These are phyloP conservation scores for Vickermania ingenoplastis DNA, from an alignment of 208 protist genomes.

Conservation along the genomic window DNA sequence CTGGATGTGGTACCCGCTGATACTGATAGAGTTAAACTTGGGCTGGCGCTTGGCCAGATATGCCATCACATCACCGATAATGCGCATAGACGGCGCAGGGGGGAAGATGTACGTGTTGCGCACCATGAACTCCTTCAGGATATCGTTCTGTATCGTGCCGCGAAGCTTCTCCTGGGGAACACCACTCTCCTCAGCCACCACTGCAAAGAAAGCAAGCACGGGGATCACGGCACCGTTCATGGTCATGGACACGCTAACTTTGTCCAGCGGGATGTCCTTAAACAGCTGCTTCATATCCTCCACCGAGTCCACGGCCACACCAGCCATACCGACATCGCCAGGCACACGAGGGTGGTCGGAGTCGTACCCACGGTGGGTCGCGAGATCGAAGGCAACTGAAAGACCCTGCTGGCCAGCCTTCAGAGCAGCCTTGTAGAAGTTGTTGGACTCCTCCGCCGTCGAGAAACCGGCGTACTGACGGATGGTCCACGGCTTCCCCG, in stretches of 20 bases:
- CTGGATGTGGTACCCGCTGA: slow-evolving; percentile 96
- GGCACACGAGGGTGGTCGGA: slow-evolving; percentile 90
- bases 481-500: slow-evolving; percentile 91
- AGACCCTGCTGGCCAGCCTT: slow-evolving; percentile 91
- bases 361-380: slow-evolving; percentile 95
- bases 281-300: slow-evolving; percentile 89
- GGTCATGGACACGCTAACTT: slow-evolving; percentile 95
- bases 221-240: slow-evolving; percentile 97
- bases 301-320: slow-evolving; percentile 92
- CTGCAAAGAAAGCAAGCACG: slow-evolving; percentile 93
- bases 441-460: slow-evolving; percentile 94
- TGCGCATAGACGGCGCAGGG: slow-evolving; percentile 88
- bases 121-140: slow-evolving; percentile 97
- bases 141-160: slow-evolving; percentile 97
- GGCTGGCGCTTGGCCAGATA: slow-evolving; percentile 91
- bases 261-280: slow-evolving; percentile 89
- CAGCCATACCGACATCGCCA: slow-evolving; percentile 96
- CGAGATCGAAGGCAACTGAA: slow-evolving; percentile 94
- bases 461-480: slow-evolving; percentile 93
- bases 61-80: slow-evolving; percentile 94
- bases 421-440: slow-evolving; percentile 90
- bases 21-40: slow-evolving; percentile 93
- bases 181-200: slow-evolving; percentile 90
- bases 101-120: slow-evolving; percentile 97
- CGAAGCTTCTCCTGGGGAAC: slow-evolving; percentile 74